Percentiles rank a stretch among this genome's conserved stretches.
phyloP scores from a whole-genome alignment of 345 rosid species.

The Salix viminalis region DNA sequence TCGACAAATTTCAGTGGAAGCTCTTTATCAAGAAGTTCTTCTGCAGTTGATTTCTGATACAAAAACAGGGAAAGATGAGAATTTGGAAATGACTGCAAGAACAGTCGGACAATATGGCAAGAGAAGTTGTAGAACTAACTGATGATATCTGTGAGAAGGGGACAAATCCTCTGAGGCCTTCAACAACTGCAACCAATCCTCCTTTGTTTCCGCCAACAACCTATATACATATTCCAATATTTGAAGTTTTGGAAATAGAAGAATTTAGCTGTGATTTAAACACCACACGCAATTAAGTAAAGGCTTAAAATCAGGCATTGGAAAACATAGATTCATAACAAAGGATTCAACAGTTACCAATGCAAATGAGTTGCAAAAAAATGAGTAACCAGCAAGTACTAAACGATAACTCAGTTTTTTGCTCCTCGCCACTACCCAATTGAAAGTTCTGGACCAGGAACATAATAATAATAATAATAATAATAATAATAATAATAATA shows the following conservation, averaged over 20 bases:
- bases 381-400: neutral
- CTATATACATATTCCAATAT: conserved; percentile 32
- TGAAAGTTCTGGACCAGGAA: neutral
- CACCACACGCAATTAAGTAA: neutral
- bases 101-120: neutral
- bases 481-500: neutral
- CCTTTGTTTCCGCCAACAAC: conserved; percentile 87
- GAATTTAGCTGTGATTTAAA: neutral
- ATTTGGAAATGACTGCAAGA: neutral
- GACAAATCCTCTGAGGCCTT: conserved; percentile 86
- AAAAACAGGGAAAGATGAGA: neutral
- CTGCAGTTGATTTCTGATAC: conserved; percentile 68
- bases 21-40: conserved; percentile 83
- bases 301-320: neutral
- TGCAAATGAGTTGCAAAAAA: neutral
- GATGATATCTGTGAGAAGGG: conserved; percentile 92
- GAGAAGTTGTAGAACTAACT: conserved; percentile 37
- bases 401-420: neutral
- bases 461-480: neutral
- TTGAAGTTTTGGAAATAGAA: neutral
- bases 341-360: neutral
- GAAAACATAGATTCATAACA: neutral
- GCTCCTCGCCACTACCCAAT: neutral
- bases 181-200: conserved; percentile 81
- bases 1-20: conserved; percentile 90